Conservation (phyloP, 139 green algal genomes). For the Coccomyxa sp. region DNA sequence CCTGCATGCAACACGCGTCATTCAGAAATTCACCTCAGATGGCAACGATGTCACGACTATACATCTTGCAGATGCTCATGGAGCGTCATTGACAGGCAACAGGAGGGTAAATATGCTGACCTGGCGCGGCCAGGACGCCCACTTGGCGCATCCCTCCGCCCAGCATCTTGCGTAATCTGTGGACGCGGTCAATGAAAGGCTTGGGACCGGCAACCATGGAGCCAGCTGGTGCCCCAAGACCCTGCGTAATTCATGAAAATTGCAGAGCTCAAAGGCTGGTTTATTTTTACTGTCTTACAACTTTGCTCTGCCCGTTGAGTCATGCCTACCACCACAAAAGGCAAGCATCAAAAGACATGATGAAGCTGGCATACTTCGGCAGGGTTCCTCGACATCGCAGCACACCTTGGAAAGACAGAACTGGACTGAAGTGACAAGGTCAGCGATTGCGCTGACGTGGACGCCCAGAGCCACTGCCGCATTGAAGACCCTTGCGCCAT, state of each 20-base stretch:
- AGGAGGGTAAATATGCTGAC: neutral
- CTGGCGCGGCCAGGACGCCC: conserved; percentile 31
- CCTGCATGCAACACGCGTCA: conserved; percentile 8
- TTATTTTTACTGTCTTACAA: neutral
- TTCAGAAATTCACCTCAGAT: neutral
- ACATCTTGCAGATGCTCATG: neutral
- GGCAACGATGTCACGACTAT: neutral
- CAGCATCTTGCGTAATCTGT: conserved; percentile 55
- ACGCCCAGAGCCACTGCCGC: conserved; percentile 29
- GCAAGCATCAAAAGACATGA: neutral
- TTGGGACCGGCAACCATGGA: conserved; percentile 47
- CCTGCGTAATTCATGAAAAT: conserved; percentile 16
- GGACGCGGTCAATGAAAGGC: conserved; percentile 40
- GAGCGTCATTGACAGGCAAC: neutral
- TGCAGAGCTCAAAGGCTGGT: neutral
- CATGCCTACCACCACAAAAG: neutral
- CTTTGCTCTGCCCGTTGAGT: neutral
- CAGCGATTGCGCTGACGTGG: conserved; percentile 8
- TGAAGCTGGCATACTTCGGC: neutral
- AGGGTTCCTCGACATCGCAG: neutral
- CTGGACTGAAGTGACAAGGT: conserved; percentile 27
- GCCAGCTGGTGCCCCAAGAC: conserved; percentile 60
- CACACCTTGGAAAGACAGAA: conserved; percentile 66
- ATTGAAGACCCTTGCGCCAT: conserved; percentile 76
- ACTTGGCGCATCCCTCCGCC: conserved; percentile 71